Evolutionary conservation across 306 rosid species (phyloP).

Genomic region (apple (Malus domestica)): ASM211411v1 NC_041789.1:17858001-17858500

Average conservation of each 20-base stretch:
- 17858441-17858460: background rate
- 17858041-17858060: background rate
- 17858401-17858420: background rate
- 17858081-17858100: too few species aligned
- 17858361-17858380: background rate
- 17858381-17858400: background rate
- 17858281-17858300: background rate
- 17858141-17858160: too few species aligned
- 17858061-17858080: too few species aligned
- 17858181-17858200: background rate
- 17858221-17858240: background rate
- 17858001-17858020: too few species aligned
- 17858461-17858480: background rate
- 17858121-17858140: too few species aligned
- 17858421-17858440: background rate
- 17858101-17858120: too few species aligned
- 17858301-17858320: background rate
- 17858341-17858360: background rate
- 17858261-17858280: background rate
- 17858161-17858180: too few species aligned
- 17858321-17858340: background rate
- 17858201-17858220: background rate
- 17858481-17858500: background rate
- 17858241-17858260: background rate
- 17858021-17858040: background rate